Conservation (phyloP, 106 monocot genomes). For the Triglochin maritima region DNA sequence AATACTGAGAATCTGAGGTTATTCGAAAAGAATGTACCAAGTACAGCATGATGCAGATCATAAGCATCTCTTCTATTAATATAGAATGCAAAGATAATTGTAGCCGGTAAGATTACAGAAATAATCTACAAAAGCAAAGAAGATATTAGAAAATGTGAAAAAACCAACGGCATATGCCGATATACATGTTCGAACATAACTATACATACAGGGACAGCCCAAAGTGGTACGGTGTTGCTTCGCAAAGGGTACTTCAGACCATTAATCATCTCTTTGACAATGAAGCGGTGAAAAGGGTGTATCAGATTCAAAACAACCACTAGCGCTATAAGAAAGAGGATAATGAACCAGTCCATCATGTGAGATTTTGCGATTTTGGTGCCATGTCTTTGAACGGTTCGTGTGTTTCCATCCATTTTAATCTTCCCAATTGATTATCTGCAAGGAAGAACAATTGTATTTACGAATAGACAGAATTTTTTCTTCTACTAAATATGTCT, state of each 20-base stretch:
- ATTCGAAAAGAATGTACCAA: neutral
- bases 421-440: too few relatives aligned
- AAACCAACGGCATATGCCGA: slow-evolving; percentile 2
- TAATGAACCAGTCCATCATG: slow-evolving; percentile 17
- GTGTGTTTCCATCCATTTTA: neutral
- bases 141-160: neutral
- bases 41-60: slow-evolving; percentile 17
- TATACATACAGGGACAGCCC: slow-evolving; percentile 18
- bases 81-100: slow-evolving; percentile 40
- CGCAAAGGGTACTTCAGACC: slow-evolving; percentile 18
- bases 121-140: slow-evolving; percentile 33
- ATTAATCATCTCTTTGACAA: slow-evolving; percentile 21
- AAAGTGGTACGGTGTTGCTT: slow-evolving; percentile 15
- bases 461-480: too few relatives aligned
- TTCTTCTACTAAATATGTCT: too few relatives aligned
- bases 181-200: neutral
- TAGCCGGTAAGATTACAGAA: slow-evolving; percentile 34
- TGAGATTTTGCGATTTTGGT: slow-evolving; percentile 7
- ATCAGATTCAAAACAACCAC: slow-evolving; percentile 15
- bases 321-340: slow-evolving; percentile 6
- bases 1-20: neutral
- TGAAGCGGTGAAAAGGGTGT: slow-evolving; percentile 15
- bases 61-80: slow-evolving; percentile 47
- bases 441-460: too few relatives aligned
- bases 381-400: slow-evolving; percentile 4